Evolutionary conservation across 163 green algal species (phyloP).

Genomic region (Chlamydomonas reinhardtii): DNA sequence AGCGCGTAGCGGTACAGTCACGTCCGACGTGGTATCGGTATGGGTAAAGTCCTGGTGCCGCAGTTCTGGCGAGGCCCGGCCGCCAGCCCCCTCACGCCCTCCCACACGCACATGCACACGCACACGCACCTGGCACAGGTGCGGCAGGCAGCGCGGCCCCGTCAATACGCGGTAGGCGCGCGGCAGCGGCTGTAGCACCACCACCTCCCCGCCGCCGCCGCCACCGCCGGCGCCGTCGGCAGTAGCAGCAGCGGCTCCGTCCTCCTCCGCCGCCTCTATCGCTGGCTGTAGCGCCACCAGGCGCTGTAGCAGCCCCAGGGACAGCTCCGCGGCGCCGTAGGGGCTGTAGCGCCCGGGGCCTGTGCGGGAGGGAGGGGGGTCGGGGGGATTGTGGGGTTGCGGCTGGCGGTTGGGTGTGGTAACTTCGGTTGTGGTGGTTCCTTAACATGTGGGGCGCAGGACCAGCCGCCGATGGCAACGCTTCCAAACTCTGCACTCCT

Average conservation of each 20-base stretch:
- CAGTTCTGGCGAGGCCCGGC: too few species aligned
- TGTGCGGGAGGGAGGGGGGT: not conserved
- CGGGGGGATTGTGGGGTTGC: not conserved
- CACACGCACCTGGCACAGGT: conserved; percentile 82
- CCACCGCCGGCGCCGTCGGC: not conserved
- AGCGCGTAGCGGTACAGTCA: too few species aligned
- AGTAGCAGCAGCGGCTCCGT: not conserved
- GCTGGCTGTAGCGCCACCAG: conserved; percentile 60
- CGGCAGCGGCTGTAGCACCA: conserved; percentile 83
- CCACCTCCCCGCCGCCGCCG: not conserved
- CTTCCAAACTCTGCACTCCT: too few species aligned
- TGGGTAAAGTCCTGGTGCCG: too few species aligned
- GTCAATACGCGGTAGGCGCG: conserved; percentile 78
- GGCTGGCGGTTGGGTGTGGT: too few species aligned
- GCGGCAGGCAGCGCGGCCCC: conserved; percentile 76
- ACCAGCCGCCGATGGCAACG: too few species aligned
- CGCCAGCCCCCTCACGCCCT: not conserved
- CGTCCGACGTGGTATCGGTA: too few species aligned
- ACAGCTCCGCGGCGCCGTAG: conserved; percentile 68
- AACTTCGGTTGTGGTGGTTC: not conserved
- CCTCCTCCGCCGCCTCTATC: conserved; percentile 60
- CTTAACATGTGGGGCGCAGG: too few species aligned
- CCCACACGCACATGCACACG: conserved; percentile 9
- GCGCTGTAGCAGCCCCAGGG: conserved; percentile 74
- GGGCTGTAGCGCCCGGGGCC: conserved; percentile 56